These are phyloP conservation scores for Saraca asoca DNA, from an alignment of 331 rosid genomes.

Conservation along the genomic window DNA sequence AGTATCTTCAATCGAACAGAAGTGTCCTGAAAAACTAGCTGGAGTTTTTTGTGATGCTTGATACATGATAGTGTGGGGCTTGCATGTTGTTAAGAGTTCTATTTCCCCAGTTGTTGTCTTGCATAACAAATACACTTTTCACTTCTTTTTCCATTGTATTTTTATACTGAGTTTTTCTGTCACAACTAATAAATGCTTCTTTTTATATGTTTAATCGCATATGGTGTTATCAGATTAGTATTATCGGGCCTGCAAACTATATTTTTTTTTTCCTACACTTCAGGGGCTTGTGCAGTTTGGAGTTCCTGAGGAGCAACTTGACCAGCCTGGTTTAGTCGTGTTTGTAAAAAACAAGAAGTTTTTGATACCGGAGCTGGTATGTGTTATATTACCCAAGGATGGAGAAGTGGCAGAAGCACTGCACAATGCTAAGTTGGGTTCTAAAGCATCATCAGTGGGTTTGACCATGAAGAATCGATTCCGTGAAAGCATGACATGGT, in stretches of 20 bases:
- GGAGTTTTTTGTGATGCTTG: slow-evolving; percentile 6
- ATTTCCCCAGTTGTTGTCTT: background rate
- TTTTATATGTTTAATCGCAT: background rate
- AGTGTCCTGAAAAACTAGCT: background rate
- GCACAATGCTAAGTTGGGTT: slow-evolving; percentile 44
- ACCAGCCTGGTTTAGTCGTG: slow-evolving; percentile 61
- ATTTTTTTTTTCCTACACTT: slow-evolving; percentile 20
- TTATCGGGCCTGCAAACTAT: slow-evolving; percentile 23
- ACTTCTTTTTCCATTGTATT: background rate
- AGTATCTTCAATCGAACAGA: no score
- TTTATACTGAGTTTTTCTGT: background rate
- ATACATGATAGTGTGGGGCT: background rate
- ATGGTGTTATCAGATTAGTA: background rate
- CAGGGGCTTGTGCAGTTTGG: slow-evolving; percentile 80
- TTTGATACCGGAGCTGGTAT: slow-evolving; percentile 58
- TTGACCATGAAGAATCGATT: slow-evolving; percentile 49
- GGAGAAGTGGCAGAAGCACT: slow-evolving; percentile 59
- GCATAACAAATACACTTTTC: background rate
- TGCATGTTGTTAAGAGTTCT: background rate
- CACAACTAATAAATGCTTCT: background rate
- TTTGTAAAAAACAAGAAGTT: slow-evolving; percentile 52
- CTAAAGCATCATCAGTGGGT: slow-evolving; percentile 33
- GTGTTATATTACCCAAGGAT: slow-evolving; percentile 66
- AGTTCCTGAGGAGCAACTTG: slow-evolving; percentile 63
- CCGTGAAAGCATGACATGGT: slow-evolving; percentile 73